Conservation (phyloP, 306 rosid species). For the Castanea mollissima region DNA sequence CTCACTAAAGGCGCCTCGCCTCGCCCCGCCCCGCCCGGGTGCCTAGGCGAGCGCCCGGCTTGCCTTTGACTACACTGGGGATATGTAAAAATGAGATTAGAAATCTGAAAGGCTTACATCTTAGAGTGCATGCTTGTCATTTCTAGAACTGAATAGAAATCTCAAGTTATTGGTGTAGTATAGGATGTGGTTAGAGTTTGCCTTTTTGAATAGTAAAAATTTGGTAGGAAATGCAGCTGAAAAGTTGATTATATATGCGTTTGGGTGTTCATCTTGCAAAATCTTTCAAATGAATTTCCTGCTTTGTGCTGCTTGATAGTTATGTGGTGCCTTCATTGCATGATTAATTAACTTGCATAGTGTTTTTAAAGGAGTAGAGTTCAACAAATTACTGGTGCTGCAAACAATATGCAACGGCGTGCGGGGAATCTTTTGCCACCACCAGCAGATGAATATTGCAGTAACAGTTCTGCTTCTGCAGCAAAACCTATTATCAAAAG, state of each 20-base stretch:
- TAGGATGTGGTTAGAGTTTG: background rate
- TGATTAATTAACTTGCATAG: conserved; percentile 33
- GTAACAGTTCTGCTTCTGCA: conserved; percentile 42
- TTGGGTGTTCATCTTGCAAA: background rate
- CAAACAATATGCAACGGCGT: conserved; percentile 62
- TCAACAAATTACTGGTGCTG: conserved; percentile 79
- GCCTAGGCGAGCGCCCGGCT: no score
- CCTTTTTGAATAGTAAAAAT: background rate
- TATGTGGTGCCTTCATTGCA: conserved; percentile 19
- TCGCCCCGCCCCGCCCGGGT: no score
- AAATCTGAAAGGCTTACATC: background rate
- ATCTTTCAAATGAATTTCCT: background rate
- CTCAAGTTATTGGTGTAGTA: background rate
- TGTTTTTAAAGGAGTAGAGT: conserved; percentile 71
- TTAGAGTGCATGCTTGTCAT: background rate
- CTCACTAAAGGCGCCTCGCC: no score
- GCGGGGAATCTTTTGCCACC: conserved; percentile 81
- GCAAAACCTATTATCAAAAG: conserved; percentile 58
- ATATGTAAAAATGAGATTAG: background rate
- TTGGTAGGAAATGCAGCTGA: background rate
- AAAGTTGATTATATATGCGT: background rate
- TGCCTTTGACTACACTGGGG: background rate
- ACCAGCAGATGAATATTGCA: conserved; percentile 62
- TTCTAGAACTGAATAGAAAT: background rate
- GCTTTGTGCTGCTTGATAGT: conserved; percentile 11